Percentiles rank a stretch among this genome's conserved stretches.
Evolutionary conservation across 2,329 filamentous ascomycete species (phyloP).

Genomic region (Diaporthe citriasiana): DNA sequence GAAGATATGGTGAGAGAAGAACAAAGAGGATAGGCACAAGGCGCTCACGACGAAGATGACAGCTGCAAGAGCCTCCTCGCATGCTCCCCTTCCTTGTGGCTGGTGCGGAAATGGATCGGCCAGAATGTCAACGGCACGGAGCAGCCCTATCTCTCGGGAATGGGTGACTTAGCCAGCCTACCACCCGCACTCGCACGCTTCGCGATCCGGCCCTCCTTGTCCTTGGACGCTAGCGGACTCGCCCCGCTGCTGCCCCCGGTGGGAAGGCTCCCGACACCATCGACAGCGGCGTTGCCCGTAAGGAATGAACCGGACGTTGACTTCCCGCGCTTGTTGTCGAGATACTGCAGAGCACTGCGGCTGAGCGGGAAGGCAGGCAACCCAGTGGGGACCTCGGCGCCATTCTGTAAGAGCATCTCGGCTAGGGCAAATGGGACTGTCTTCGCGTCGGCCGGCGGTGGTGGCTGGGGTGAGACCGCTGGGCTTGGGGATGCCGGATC

Average conservation of each 20-base stretch:
- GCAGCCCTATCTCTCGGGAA: constrained; percentile 71
- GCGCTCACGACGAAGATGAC: constrained; percentile 36
- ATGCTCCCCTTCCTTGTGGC: constrained; percentile 25
- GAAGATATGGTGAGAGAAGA: neutral
- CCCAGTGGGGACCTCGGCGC: constrained; percentile 84
- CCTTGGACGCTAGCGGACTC: constrained; percentile 54
- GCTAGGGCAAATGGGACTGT: constrained; percentile 86
- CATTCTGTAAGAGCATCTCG: constrained; percentile 93
- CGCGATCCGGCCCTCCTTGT: constrained; percentile 78
- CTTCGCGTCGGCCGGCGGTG: constrained; percentile 60
- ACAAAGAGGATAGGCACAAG: neutral
- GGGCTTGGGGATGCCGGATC: constrained; percentile 85
- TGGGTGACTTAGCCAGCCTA: constrained; percentile 75
- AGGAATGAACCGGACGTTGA: constrained; percentile 51
- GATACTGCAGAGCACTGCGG: constrained; percentile 82
- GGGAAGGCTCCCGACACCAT: constrained; percentile 75
- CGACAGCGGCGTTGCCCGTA: constrained; percentile 51
- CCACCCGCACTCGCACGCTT: constrained; percentile 86
- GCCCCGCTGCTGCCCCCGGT: constrained; percentile 52
- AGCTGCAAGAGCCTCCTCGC: constrained; percentile 42
- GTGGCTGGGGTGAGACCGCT: constrained; percentile 58
- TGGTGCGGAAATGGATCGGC: constrained; percentile 39
- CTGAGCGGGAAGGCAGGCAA: constrained; percentile 88
- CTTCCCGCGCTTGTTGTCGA: constrained; percentile 80
- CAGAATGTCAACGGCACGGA: constrained; percentile 43